Percentiles rank a stretch among this genome's conserved stretches.
Evolutionary conservation across 176 grass and related monocot genomes (phyloP).

Genomic region (Triticum urartu): DNA sequence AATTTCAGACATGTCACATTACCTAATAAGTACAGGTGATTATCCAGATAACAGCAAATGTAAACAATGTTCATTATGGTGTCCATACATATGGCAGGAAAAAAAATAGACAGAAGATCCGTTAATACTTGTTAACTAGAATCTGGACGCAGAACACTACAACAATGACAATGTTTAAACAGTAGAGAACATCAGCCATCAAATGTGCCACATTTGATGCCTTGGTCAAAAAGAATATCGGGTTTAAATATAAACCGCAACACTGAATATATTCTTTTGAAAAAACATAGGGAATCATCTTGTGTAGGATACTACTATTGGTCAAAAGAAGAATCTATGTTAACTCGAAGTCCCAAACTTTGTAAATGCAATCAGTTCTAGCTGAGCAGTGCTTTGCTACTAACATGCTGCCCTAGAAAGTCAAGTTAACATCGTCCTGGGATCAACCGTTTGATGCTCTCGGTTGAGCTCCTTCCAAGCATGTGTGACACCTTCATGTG

Average conservation of each 20-base stretch:
- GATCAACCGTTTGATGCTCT: background rate
- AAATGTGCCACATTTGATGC: background rate
- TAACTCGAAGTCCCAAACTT: background rate
- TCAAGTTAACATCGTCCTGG: background rate
- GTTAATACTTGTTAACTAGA: slow-evolving; percentile 20
- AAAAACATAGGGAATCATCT: background rate
- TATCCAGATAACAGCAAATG: slow-evolving; percentile 43
- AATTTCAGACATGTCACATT: slow-evolving; percentile 47
- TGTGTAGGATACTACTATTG: background rate
- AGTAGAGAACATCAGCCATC: slow-evolving; percentile 18
- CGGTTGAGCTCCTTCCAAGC: background rate
- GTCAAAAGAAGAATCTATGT: background rate
- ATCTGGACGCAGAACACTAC: slow-evolving; percentile 10
- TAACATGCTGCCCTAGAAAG: background rate
- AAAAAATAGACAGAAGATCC: slow-evolving; percentile 25
- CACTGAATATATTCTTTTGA: slow-evolving; percentile 20
- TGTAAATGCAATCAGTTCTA: background rate
- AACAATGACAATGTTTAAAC: slow-evolving; percentile 24
- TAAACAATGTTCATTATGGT: slow-evolving; percentile 18
- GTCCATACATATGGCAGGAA: slow-evolving; percentile 19
- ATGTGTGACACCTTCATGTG: background rate
- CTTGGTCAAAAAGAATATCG: background rate
- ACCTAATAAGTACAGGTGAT: slow-evolving; percentile 47
- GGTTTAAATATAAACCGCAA: background rate
- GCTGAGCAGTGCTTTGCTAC: background rate